Conservation (phyloP, 768 basidiomycete species). For the Rhodosporidiobolus sp. region DNA sequence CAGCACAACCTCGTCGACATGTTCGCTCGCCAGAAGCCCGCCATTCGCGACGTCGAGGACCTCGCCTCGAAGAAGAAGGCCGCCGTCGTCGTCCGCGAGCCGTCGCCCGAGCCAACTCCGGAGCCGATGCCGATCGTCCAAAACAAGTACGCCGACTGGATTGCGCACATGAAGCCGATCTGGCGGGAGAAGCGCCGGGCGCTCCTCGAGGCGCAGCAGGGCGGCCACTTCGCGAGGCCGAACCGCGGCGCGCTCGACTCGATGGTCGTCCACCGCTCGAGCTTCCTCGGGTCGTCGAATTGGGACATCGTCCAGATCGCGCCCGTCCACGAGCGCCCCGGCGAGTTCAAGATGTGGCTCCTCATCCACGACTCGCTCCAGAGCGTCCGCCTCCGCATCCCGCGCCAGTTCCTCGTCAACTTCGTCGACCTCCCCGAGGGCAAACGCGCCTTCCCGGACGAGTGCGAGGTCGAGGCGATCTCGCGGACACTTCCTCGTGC, state of each 20-base stretch:
- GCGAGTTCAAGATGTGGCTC: constrained; percentile 85
- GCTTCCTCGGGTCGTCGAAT: constrained; percentile 57
- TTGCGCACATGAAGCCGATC: constrained; percentile 68
- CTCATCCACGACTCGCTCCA: constrained; percentile 73
- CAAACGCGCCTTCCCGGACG: constrained; percentile 63
- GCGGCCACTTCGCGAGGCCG: constrained; percentile 52
- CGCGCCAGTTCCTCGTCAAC: constrained; percentile 90
- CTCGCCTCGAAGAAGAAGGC: constrained; percentile 44
- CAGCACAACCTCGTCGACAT: constrained; percentile 98
- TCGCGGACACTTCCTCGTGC: constrained; percentile 75
- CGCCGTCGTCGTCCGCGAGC: constrained; percentile 30
- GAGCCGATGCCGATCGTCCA: constrained; percentile 61
- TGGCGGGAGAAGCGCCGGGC: constrained; percentile 67
- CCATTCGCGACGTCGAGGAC: constrained; percentile 45
- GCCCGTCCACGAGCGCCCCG: constrained; percentile 51
- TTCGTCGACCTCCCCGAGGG: constrained; percentile 64
- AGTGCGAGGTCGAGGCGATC: constrained; percentile 58
- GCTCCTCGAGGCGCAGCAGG: constrained; percentile 44
- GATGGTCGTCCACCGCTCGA: constrained; percentile 51
- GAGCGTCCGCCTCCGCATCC: constrained; percentile 76
- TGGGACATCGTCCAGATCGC: constrained; percentile 92
- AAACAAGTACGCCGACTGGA: constrained; percentile 69
- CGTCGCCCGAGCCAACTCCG: background rate
- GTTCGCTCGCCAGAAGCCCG: constrained; percentile 58
- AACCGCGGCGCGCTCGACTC: constrained; percentile 47